A percentile compares a stretch with the other conserved stretches of the same genome.
Evolutionary conservation across 2,329 filamentous ascomycete genomes (phyloP).

Genomic region (Alternaria conjuncta): DNA sequence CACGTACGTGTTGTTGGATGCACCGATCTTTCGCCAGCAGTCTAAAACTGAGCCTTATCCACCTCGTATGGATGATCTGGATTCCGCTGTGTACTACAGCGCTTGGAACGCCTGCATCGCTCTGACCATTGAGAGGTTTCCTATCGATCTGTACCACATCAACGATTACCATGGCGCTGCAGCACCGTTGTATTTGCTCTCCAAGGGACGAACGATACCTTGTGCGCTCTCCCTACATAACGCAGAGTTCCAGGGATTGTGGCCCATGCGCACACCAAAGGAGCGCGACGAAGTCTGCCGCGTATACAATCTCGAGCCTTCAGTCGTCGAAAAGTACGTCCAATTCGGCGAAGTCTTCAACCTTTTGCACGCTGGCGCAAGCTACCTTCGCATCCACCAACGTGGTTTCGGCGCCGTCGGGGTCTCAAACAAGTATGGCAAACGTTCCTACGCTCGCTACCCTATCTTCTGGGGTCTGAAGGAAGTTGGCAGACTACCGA

Average conservation of each 20-base stretch:
- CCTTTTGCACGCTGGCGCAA: slow-evolving; percentile 69
- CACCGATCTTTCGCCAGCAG: slow-evolving; percentile 55
- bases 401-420: slow-evolving; percentile 63
- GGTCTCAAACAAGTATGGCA: slow-evolving; percentile 64
- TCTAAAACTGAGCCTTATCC: not conserved
- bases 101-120: slow-evolving; percentile 75
- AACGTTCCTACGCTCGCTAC: slow-evolving; percentile 69
- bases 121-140: slow-evolving; percentile 66
- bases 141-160: not conserved
- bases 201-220: not conserved
- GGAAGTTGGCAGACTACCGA: slow-evolving; percentile 66
- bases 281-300: slow-evolving; percentile 69
- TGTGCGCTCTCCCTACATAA: not conserved
- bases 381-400: slow-evolving; percentile 70
- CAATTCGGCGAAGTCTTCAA: slow-evolving; percentile 75
- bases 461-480: slow-evolving; percentile 73
- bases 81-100: slow-evolving; percentile 71
- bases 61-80: slow-evolving; percentile 73
- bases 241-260: not conserved
- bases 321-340: slow-evolving; percentile 66
- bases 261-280: slow-evolving; percentile 52
- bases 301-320: slow-evolving; percentile 67
- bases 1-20: slow-evolving; percentile 71
- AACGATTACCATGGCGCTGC: not conserved
- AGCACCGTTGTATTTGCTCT: not conserved